These are phyloP conservation scores for Acanthamoeba triangularis DNA, from an alignment of 208 protist species.

Conservation along the genomic window DNA sequence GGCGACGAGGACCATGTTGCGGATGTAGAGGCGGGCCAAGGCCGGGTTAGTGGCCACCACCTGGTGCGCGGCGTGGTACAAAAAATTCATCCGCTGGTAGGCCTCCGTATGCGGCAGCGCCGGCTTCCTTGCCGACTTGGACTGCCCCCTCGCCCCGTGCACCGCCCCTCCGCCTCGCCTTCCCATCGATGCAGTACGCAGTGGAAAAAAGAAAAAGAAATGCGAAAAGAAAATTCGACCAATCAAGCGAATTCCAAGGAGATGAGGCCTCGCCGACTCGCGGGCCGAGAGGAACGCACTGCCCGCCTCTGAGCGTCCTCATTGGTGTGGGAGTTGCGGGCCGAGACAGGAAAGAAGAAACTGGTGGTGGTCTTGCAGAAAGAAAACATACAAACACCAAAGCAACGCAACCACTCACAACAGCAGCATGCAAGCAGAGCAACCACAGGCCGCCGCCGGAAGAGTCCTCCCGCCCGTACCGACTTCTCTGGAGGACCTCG, in stretches of 20 bases:
- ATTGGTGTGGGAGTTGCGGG: too few relatives aligned
- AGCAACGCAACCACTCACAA: background rate
- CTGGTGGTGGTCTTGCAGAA: too few relatives aligned
- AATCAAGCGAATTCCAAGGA: too few relatives aligned
- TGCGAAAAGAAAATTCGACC: too few relatives aligned
- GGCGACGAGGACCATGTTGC: conserved; percentile 43
- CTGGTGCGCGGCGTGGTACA: conserved; percentile 58
- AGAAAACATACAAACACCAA: background rate
- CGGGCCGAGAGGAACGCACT: too few relatives aligned
- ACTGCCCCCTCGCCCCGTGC: background rate
- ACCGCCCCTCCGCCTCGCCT: background rate
- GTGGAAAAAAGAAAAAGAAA: too few relatives aligned
- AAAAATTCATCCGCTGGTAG: conserved; percentile 55
- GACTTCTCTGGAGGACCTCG: background rate
- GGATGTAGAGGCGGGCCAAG: background rate
- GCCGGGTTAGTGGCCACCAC: background rate
- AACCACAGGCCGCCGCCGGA: background rate
- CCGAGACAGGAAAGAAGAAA: too few relatives aligned
- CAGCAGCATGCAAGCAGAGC: background rate
- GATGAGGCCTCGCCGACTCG: too few relatives aligned
- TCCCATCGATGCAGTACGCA: background rate
- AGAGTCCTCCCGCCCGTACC: background rate
- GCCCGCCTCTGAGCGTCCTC: too few relatives aligned
- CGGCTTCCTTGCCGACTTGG: background rate
- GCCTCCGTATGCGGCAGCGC: background rate